phyloP scores from a whole-genome alignment of 2,329 filamentous ascomycete species.

The Stagonosporopsis chrysanthemi region DNA sequence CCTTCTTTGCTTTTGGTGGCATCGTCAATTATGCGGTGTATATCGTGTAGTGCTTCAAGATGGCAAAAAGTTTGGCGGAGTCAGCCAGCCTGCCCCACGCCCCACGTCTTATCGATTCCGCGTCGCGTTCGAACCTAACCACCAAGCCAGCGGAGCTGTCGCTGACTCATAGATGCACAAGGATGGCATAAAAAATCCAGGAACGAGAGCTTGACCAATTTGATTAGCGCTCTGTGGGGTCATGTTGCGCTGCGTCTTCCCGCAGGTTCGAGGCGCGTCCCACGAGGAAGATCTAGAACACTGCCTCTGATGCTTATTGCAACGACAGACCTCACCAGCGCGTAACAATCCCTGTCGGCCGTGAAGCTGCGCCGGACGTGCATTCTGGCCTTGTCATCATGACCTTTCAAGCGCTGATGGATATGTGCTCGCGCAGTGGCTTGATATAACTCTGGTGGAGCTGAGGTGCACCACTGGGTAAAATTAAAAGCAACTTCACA shows the following conservation, averaged over 20 bases:
- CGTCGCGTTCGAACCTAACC: constrained; percentile 7
- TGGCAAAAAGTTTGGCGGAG: constrained; percentile 18
- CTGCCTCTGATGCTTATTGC: constrained; percentile 46
- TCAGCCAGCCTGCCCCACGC: constrained; percentile 4
- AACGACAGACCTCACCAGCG: constrained; percentile 34
- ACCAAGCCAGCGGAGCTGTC: constrained; percentile 10
- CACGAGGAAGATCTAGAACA: constrained; percentile 39
- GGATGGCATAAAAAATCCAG: constrained; percentile 16
- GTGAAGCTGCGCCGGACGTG: not conserved
- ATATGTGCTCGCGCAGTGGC: not conserved
- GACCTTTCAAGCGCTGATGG: not conserved
- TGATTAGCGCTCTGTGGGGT: constrained; percentile 21
- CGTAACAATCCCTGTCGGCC: not conserved
- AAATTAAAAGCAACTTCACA: not conserved
- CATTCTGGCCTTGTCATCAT: not conserved
- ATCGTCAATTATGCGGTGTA: constrained; percentile 39
- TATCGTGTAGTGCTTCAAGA: not conserved
- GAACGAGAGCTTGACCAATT: constrained; percentile 13
- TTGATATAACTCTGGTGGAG: no score
- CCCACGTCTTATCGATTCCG: constrained; percentile 21
- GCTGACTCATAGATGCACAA: constrained; percentile 22
- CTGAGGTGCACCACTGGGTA: no score
- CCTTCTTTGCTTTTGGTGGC: constrained; percentile 59
- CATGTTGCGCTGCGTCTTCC: constrained; percentile 20
- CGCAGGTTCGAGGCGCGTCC: constrained; percentile 18